Base-by-base conservation (phyloP, 2,329 filamentous ascomycete species). In the Penicillium sp. region DNA sequence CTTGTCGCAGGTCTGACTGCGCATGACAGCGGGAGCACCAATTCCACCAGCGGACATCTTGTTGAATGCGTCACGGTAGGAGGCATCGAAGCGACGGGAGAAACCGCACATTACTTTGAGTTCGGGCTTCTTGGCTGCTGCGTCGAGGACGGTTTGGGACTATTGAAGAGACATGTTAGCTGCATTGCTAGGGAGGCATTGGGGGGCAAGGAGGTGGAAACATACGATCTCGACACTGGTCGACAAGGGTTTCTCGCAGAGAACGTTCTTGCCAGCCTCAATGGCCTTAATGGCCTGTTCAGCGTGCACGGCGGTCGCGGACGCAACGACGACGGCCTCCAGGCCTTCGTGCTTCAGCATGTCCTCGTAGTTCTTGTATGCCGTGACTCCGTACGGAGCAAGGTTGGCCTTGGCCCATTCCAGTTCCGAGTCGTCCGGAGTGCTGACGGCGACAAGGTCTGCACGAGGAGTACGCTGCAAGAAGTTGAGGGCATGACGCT, bases 1-100 rank as follows among this genome's bases (percentile, higher is more conserved):
- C 63, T 80, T 83, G 67, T 86, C 82, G 66, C 81, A 84, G 0
- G 82, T 85, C 65, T 85, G 82, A 40, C 75, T 79, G 56, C 81
- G 79, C 57, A 85, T 72, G 37, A 85, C 72, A 8, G 77, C 75
- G 2, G 81, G 77, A 0, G 75, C 71, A 5, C 82, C 83, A 54
- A 85, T 83, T 31, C 72, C 59, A 13, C 81, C 82, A 0, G 65
- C 57, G 19, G 73, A 63, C 60, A 79, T 75, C 56, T 78, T 76
- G 17, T 67, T 58, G 61, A 72, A 74, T 21, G 82, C 83, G 44
- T 82, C 75, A 49, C 80, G 74, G 71, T 85, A 85, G 35, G 78
- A 82, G 40, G 74, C 70, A 58, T 86, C 83, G 70, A 86, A n/a
- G n/a, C n/a, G n/a, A n/a, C n/a, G n/a, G n/a, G n/a, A n/a, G n/a